Percentiles rank a stretch among this genome's conserved stretches.
These are phyloP conservation scores for Syzygium malaccense DNA, from an alignment of 441 rosid genomes.

Conservation along the genomic window DNA sequence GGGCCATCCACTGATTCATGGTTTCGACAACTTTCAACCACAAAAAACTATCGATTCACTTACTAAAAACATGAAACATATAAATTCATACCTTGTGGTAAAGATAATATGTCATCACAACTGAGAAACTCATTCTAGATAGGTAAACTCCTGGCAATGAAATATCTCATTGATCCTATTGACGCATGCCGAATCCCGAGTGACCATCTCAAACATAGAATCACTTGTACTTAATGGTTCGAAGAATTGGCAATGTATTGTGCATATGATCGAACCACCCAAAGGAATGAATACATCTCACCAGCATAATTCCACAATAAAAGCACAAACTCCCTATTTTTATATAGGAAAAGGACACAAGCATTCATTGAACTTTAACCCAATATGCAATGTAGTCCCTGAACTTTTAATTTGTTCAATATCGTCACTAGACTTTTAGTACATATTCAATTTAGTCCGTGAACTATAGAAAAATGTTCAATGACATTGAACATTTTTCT, in stretches of 20 bases:
- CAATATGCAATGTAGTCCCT: fast-evolving
- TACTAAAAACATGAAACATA: not conserved
- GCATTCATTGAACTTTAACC: fast-evolving
- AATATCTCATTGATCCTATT: not conserved
- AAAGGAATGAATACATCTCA: not conserved
- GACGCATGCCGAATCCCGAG: fast-evolving
- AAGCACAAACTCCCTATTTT: not conserved
- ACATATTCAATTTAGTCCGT: no score
- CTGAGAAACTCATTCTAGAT: not conserved
- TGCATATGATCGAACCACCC: fast-evolving
- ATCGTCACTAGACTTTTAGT: no score
- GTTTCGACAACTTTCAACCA: not conserved
- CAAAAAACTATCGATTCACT: not conserved
- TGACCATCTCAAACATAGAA: not conserved
- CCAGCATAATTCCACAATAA: not conserved
- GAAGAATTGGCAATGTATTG: fast-evolving
- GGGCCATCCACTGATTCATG: not conserved
- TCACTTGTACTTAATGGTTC: not conserved
- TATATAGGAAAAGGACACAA: not conserved
- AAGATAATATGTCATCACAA: not conserved
- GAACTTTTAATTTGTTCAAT: no score
- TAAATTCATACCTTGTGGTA: not conserved
- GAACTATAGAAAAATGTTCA: no score
- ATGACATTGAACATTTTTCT: no score
- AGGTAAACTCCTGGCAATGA: not conserved